These are phyloP conservation scores for Penicillium coffeae DNA, from an alignment of 495 filamentous ascomycete genomes.

Conservation along the genomic window DNA sequence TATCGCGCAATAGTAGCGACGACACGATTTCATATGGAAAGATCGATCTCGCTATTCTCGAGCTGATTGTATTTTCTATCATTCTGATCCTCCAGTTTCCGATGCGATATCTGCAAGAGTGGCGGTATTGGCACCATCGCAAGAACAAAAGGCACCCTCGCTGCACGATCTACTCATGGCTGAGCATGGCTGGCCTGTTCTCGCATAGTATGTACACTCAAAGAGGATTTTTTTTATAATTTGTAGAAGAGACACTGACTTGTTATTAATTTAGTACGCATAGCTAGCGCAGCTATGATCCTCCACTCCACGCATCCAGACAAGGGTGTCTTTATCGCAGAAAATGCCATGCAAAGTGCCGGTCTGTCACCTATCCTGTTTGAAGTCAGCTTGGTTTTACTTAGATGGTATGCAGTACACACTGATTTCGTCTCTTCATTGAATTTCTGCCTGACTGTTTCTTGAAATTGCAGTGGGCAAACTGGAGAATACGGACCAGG, in stretches of 20 bases:
- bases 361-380: constrained; percentile 35
- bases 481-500: constrained; percentile 26
- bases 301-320: constrained; percentile 17
- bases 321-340: constrained; percentile 23
- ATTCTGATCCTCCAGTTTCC: constrained; percentile 22
- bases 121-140: constrained; percentile 31
- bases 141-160: constrained; percentile 18
- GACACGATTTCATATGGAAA: constrained; percentile 15
- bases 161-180: constrained; percentile 29
- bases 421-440: too few relatives aligned
- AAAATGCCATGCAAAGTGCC: constrained; percentile 24
- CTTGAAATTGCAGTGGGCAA: constrained; percentile 25
- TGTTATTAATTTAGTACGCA: constrained; percentile 21
- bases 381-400: constrained; percentile 32
- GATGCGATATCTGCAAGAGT: constrained; percentile 27
- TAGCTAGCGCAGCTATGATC: constrained; percentile 25
- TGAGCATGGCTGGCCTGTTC: constrained; percentile 26
- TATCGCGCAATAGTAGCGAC: constrained; percentile 1
- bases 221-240: too few relatives aligned
- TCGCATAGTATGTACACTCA: constrained; percentile 29
- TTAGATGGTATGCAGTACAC: constrained; percentile 33
- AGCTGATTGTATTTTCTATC: constrained; percentile 25
- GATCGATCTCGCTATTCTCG: constrained; percentile 25
- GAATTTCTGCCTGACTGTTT: background rate
- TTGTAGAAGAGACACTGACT: background rate